These are phyloP conservation scores for Mycena citricolor DNA, from an alignment of 1,284 basidiomycete species.

Conservation along the genomic window DNA sequence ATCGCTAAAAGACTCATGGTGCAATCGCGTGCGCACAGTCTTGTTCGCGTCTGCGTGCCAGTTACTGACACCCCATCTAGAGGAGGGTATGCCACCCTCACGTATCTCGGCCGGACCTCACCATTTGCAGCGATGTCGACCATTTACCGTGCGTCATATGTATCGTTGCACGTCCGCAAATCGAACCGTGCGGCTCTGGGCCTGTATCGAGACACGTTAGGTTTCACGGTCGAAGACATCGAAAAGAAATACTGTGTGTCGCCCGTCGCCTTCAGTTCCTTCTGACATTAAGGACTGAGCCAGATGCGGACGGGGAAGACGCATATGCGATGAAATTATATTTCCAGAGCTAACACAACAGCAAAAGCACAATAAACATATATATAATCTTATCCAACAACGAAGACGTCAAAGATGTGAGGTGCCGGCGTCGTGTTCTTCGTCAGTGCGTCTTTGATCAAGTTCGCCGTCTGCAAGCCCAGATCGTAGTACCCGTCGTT, in stretches of 20 bases:
- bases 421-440: too few relatives aligned
- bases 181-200: conserved; percentile 89
- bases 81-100: conserved; percentile 48
- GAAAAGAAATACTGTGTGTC: conserved; percentile 87
- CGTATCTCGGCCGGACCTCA: too few relatives aligned
- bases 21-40: conserved; percentile 72
- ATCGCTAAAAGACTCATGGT: conserved; percentile 93
- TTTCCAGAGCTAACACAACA: conserved; percentile 39
- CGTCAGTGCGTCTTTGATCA: conserved; percentile 63
- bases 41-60: conserved; percentile 10
- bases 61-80: conserved; percentile 39
- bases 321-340: conserved; percentile 85
- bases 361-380: conserved; percentile 12
- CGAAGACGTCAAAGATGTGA: too few relatives aligned
- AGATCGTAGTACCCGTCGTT: conserved; percentile 91
- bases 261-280: too few relatives aligned
- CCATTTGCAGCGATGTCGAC: conserved; percentile 75
- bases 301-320: conserved; percentile 92
- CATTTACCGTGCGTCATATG: conserved; percentile 82
- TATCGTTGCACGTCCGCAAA: conserved; percentile 90
- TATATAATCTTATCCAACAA: too few relatives aligned
- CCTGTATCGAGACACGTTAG: conserved; percentile 87
- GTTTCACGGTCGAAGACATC: conserved; percentile 82
- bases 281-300: too few relatives aligned
- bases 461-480: conserved; percentile 64